Evolutionary conservation across 1,284 basidiomycete species (phyloP), one percentile per base, ranked within the genome.

Genomic region (Leccinum ponderosum): DNA sequence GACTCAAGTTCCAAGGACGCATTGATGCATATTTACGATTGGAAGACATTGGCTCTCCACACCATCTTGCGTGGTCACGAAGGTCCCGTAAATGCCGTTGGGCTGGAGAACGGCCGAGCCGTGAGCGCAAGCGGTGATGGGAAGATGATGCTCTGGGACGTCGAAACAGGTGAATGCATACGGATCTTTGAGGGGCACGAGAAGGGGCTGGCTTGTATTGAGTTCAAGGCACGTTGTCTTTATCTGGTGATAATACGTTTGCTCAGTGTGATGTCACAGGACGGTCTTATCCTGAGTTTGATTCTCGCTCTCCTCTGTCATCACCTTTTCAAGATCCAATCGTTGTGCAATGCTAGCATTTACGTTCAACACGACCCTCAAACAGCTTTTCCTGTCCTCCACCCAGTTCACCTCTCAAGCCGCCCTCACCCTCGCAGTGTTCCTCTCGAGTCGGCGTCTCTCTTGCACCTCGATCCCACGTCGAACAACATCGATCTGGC

Each of bases 121-220:
- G 89, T 92, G 47, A 94, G 91, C 69, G 93, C 92, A 12, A 93
- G 90, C 62, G 91, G 91, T 0, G 92, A 94, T 72, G 91, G 90
- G 37, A 91, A 86, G 74, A 90, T 94, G 86, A 94, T 94, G 63
- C 76, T 95, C 25, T 96, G 94, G 95, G 87, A 95, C 69, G 85
- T 94, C 58, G 78, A 80, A 58, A 87, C 80, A 51, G 91, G 92
- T 3, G 80, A 86, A 69, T 82, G 87, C 9, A 69, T 94, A 22
- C 79, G 89, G 50, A 87, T 89, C 29, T 90, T 95, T 69, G 87
- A 92, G 66, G 93, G 92, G 0, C 92, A 94, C 69, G 88, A 93
- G 66, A 85, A 92, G 27, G 94, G 94, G 6, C 75, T 96, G 53
- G 94, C 95, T 12, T 96, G 94, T 71, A 92, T 96, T 55, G 90